Evolutionary conservation across 495 filamentous ascomycete species (phyloP).

Genomic region (Trichoderma gamsii): DNA sequence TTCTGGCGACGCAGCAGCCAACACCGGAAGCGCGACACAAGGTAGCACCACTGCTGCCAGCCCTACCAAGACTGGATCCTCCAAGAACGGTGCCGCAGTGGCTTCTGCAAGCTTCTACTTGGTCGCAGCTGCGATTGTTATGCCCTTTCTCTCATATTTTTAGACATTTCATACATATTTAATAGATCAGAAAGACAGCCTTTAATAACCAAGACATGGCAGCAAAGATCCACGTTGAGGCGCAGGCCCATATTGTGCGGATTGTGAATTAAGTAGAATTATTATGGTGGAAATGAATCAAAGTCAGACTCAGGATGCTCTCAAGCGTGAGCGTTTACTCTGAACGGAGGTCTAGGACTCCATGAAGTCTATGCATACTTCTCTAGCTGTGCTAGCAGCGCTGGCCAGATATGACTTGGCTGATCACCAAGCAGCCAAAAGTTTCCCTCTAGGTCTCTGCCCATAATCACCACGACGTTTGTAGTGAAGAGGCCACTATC

Average conservation of each 20-base stretch:
- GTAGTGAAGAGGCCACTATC: conserved; percentile 26
- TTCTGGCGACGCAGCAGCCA: neutral
- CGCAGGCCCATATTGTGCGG: neutral
- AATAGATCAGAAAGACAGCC: neutral
- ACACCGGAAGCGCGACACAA: neutral
- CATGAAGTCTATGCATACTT: neutral
- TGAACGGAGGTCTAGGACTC: neutral
- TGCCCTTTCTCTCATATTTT: neutral
- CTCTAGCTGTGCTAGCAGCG: conserved; percentile 28
- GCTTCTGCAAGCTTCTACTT: neutral
- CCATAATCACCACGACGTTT: conserved; percentile 22
- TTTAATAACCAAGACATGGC: neutral
- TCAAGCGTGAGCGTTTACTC: neutral
- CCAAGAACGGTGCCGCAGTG: neutral
- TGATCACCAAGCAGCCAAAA: conserved; percentile 37
- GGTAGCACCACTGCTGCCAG: neutral
- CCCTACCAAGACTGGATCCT: neutral
- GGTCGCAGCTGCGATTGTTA: neutral
- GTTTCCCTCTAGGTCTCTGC: conserved; percentile 41
- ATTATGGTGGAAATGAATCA: neutral
- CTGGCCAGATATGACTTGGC: conserved; percentile 24
- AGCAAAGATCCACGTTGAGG: neutral
- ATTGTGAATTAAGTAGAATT: neutral
- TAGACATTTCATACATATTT: neutral
- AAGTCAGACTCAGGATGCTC: neutral